Conservation (phyloP, 768 basidiomycete species). For the Xerocomus brunneocitrinus region DNA sequence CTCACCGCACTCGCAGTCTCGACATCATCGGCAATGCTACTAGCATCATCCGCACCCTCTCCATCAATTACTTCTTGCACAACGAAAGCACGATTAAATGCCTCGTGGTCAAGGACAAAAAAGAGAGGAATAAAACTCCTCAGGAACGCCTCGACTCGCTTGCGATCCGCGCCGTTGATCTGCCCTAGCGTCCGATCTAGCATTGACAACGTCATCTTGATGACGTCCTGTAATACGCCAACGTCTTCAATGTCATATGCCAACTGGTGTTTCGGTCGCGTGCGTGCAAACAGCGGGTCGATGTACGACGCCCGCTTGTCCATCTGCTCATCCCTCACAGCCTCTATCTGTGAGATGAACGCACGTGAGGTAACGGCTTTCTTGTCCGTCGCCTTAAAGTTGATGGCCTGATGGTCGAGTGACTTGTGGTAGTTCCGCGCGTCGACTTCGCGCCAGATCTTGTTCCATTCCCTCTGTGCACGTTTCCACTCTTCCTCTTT, state of each 20-base stretch:
- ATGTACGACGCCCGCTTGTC: conserved; percentile 61
- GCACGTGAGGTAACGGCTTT: conserved; percentile 70
- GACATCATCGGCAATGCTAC: conserved; percentile 34
- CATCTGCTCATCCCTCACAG: conserved; percentile 76
- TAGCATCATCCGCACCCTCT: conserved; percentile 49
- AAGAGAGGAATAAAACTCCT: conserved; percentile 73
- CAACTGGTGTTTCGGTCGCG: conserved; percentile 71
- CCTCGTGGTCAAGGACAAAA: conserved; percentile 66
- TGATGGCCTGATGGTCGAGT: conserved; percentile 88
- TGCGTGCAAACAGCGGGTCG: conserved; percentile 51
- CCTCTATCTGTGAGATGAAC: conserved; percentile 81
- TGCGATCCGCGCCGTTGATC: conserved; percentile 66
- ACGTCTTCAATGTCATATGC: conserved; percentile 73
- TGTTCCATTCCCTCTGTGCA: conserved; percentile 97
- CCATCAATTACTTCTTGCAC: conserved; percentile 59
- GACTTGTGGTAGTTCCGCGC: conserved; percentile 91
- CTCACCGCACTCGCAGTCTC: conserved; percentile 32
- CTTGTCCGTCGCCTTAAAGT: conserved; percentile 90
- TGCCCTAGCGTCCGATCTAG: conserved; percentile 84
- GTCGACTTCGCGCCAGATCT: conserved; percentile 96
- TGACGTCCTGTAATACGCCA: conserved; percentile 74
- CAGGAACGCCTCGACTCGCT: conserved; percentile 77
- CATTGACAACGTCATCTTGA: conserved; percentile 87
- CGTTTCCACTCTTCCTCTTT: conserved; percentile 99
- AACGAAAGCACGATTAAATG: conserved; percentile 68